Percentiles rank a stretch among this genome's conserved stretches.
phyloP scores from a whole-genome alignment of 176 grass and related monocot species.

The Musa troglodytarum region DNA sequence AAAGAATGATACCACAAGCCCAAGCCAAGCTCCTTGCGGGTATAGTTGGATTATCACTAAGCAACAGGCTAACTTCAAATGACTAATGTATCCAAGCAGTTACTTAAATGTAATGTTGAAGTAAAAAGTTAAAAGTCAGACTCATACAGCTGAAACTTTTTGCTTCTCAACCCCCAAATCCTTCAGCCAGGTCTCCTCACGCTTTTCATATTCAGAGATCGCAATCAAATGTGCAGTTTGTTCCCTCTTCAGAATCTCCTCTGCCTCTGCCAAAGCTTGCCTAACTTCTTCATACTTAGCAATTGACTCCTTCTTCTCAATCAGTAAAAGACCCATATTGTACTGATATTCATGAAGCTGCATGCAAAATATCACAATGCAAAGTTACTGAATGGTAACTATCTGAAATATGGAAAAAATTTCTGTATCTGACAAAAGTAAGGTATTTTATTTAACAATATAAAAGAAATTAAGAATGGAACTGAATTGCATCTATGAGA shows the following conservation, averaged over 20 bases:
- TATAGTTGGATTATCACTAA: too few species aligned
- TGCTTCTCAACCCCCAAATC: slow-evolving; percentile 81
- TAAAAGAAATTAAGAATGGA: not conserved
- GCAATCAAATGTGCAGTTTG: slow-evolving; percentile 66
- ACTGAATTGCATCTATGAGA: too few species aligned
- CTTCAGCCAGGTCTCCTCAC: slow-evolving; percentile 56
- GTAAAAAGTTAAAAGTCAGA: slow-evolving; percentile 11
- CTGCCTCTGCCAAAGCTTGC: slow-evolving; percentile 44
- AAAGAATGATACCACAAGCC: too few species aligned
- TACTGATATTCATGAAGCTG: slow-evolving; percentile 91
- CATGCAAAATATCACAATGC: slow-evolving; percentile 8
- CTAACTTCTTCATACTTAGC: slow-evolving; percentile 58
- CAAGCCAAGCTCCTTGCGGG: too few species aligned
- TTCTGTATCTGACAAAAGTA: not conserved
- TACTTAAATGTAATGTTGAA: not conserved
- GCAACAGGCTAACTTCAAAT: too few species aligned
- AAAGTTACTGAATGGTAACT: slow-evolving; percentile 19
- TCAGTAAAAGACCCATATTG: slow-evolving; percentile 85
- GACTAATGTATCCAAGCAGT: not conserved
- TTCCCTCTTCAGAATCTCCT: slow-evolving; percentile 72
- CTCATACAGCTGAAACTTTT: slow-evolving; percentile 65
- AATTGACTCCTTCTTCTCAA: slow-evolving; percentile 89
- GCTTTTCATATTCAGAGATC: slow-evolving; percentile 67
- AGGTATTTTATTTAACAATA: not conserved
- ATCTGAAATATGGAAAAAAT: not conserved